phyloP scores from a whole-genome alignment of 2,329 filamentous ascomycete genomes.

The Stagonosporopsis rhizophila region DNA sequence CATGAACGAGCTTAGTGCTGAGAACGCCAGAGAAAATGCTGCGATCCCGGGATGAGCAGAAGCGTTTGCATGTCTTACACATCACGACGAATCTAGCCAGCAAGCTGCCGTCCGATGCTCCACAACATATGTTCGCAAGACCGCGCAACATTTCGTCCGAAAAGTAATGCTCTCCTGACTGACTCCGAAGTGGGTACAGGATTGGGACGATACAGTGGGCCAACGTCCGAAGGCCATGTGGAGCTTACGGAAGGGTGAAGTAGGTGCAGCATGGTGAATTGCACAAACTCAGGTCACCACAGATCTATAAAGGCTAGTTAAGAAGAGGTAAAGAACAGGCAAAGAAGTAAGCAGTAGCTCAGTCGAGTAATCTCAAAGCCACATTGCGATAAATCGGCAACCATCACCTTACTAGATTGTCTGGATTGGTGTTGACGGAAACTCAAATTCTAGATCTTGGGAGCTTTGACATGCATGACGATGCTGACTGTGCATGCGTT shows the following conservation, averaged over 20 bases:
- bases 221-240: slow-evolving; percentile 8
- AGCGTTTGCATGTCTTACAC: slow-evolving; percentile 15
- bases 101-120: slow-evolving; percentile 8
- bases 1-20: slow-evolving; percentile 79
- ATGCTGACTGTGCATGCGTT: slow-evolving; percentile 15
- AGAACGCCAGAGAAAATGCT: slow-evolving; percentile 75
- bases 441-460: slow-evolving; percentile 8
- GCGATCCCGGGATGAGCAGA: slow-evolving; percentile 13
- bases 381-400: not conserved
- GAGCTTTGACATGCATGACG: slow-evolving; percentile 12
- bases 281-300: slow-evolving; percentile 1
- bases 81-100: slow-evolving; percentile 24
- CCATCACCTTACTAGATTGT: too few relatives aligned
- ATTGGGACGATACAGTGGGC: slow-evolving; percentile 9
- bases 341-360: not conserved
- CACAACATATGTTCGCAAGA: not conserved
- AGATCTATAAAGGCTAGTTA: not conserved
- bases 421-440: not conserved
- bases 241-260: slow-evolving; percentile 9
- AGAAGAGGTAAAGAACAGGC: not conserved
- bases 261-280: slow-evolving; percentile 10
- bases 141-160: slow-evolving; percentile 30
- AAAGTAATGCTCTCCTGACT: slow-evolving; percentile 4
- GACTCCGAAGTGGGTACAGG: not conserved
- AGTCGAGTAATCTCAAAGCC: not conserved